These are phyloP conservation scores for Leptographium lundbergii DNA, from an alignment of 2,329 filamentous ascomycete genomes.

Conservation along the genomic window DNA sequence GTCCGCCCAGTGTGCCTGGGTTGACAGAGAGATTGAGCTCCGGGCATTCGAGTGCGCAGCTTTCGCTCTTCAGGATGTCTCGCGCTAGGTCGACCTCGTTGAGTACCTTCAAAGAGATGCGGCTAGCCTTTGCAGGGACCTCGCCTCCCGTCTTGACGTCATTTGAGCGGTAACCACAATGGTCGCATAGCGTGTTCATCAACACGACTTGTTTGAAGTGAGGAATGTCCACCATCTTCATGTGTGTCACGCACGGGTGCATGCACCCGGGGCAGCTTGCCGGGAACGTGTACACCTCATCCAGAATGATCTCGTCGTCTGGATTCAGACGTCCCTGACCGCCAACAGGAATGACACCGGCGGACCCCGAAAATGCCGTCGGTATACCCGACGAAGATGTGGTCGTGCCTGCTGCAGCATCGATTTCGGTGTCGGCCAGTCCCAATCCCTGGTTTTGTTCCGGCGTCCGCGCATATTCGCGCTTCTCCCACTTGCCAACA, in stretches of 20 bases:
- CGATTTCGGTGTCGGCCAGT: slow-evolving; percentile 50
- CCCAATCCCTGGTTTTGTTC: slow-evolving; percentile 83
- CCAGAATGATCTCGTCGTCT: slow-evolving; percentile 75
- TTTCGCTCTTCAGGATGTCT: slow-evolving; percentile 94
- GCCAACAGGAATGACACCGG: slow-evolving; percentile 38
- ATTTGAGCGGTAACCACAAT: slow-evolving; percentile 89
- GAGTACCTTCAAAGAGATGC: slow-evolving; percentile 65
- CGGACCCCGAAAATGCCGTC: slow-evolving; percentile 21
- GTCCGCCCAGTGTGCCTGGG: slow-evolving; percentile 84
- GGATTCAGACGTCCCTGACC: slow-evolving; percentile 24
- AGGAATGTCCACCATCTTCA: slow-evolving; percentile 98
- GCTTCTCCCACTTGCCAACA: slow-evolving; percentile 78
- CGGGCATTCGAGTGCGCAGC: slow-evolving; percentile 73
- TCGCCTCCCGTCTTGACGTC: slow-evolving; percentile 96
- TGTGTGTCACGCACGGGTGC: slow-evolving; percentile 77
- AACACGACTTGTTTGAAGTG: slow-evolving; percentile 96
- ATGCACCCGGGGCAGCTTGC: slow-evolving; percentile 85
- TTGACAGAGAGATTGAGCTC: slow-evolving; percentile 81
- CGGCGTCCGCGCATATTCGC: slow-evolving; percentile 67
- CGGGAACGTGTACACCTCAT: slow-evolving; percentile 88
- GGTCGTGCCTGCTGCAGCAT: slow-evolving; percentile 14
- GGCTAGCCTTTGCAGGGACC: slow-evolving; percentile 73
- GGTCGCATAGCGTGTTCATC: slow-evolving; percentile 85
- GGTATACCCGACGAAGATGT: slow-evolving; percentile 9
- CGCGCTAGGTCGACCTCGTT: slow-evolving; percentile 63